A percentile compares a stretch with the other conserved stretches of the same genome.
Conservation (phyloP, 2,329 filamentous ascomycete genomes). For the Fonsecaea erecta region DNA sequence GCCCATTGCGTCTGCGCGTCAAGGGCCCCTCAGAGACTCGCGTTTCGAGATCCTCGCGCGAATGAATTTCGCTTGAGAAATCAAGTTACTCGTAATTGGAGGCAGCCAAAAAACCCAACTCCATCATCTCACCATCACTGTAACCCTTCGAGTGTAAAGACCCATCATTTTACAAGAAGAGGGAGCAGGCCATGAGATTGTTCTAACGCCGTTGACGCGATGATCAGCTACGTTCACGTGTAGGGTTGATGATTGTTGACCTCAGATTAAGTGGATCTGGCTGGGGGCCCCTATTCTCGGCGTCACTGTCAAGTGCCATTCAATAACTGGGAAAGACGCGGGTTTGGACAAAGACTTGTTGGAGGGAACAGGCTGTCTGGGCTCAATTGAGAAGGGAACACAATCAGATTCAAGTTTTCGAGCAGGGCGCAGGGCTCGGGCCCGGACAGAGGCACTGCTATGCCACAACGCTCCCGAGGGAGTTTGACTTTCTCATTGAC, state of each 20-base stretch:
- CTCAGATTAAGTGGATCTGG: constrained; percentile 1
- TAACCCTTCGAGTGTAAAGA: not conserved
- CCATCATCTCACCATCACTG: not conserved
- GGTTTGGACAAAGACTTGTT: not conserved
- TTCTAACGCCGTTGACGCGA: not conserved
- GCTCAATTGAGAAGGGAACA: not conserved
- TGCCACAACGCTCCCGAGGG: not conserved
- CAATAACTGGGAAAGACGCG: not conserved
- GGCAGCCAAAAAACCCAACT: not conserved
- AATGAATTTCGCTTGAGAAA: constrained; percentile 17
- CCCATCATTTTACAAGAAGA: not conserved
- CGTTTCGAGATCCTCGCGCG: constrained; percentile 16
- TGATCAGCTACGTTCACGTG: not conserved
- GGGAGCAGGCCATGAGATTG: not conserved
- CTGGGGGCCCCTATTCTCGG: not conserved
- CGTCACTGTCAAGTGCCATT: not conserved
- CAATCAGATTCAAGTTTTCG: not conserved
- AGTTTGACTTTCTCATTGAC: not conserved
- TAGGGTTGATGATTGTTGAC: not conserved
- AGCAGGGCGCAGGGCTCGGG: not conserved
- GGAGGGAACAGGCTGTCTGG: not conserved
- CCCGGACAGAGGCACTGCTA: not conserved
- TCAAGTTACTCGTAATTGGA: constrained; percentile 3
- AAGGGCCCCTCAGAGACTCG: constrained; percentile 2
- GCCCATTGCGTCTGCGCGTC: constrained; percentile 14